Percentiles rank a stretch among this genome's conserved stretches.
Conservation (phyloP, 257 asterid genomes). For the Solanum sitiens region DNA sequence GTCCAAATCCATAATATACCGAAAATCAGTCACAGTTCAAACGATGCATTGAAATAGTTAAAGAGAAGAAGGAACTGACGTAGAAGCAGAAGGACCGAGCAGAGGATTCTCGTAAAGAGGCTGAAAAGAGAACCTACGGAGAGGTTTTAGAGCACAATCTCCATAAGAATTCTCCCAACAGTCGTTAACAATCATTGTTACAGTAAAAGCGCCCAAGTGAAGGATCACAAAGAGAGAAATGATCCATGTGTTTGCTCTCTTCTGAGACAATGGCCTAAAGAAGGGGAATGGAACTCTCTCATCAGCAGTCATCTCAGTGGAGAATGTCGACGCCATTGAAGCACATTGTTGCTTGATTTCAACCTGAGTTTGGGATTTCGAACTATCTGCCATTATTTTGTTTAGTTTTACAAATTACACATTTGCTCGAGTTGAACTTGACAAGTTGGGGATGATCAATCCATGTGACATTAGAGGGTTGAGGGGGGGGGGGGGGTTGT, state of each 20-base stretch:
- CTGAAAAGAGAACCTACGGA: constrained; percentile 76
- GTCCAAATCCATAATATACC: neutral
- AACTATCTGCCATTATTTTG: constrained; percentile 1
- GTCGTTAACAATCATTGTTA: constrained; percentile 67
- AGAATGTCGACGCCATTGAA: constrained; percentile 12
- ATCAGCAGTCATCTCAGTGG: constrained; percentile 36
- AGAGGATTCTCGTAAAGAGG: constrained; percentile 73
- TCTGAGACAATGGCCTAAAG: constrained; percentile 52
- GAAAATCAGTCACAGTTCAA: neutral
- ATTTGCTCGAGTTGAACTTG: neutral
- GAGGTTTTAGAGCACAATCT: constrained; percentile 42
- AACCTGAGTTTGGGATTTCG: constrained; percentile 20
- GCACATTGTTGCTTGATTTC: constrained; percentile 20
- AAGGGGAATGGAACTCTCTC: constrained; percentile 54
- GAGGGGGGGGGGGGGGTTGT: neutral
- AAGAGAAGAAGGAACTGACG: constrained; percentile 32
- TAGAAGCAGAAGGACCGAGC: constrained; percentile 89
- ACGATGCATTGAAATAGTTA: neutral
- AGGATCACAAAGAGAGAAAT: constrained; percentile 66
- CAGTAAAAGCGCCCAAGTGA: constrained; percentile 45
- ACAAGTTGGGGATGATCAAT: neutral
- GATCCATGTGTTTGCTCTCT: constrained; percentile 66
- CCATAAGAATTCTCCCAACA: constrained; percentile 62
- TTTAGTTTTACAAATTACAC: neutral
- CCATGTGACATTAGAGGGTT: neutral